Evolutionary conservation across 1,284 basidiomycete species (phyloP).

Genomic region (Boletellus sp.): DNA sequence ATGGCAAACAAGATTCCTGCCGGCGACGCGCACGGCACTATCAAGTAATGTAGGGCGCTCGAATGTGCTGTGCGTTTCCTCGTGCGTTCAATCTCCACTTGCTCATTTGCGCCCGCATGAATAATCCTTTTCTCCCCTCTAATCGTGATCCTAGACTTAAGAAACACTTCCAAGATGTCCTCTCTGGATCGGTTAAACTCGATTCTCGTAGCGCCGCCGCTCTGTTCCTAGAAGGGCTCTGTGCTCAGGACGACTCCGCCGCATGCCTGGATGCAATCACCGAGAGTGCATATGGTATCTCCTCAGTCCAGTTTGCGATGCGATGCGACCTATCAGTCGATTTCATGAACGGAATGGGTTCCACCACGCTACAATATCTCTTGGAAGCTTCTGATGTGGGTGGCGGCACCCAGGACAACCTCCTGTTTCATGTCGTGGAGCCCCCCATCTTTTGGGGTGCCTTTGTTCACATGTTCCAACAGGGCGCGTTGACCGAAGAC

Average conservation of each 20-base stretch:
- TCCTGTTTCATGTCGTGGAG: conserved; percentile 42
- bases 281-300: conserved; percentile 11
- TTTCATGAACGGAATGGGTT: conserved; percentile 46
- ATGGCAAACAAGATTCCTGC: too few species aligned
- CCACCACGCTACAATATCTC: conserved; percentile 42
- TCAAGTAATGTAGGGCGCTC: neutral
- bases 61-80: neutral
- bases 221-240: conserved; percentile 41
- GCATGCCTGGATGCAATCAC: conserved; percentile 13
- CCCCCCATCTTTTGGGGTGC: conserved; percentile 53
- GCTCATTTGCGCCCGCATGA: conserved; percentile 2
- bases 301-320: conserved; percentile 16
- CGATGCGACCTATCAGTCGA: conserved; percentile 20
- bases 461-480: conserved; percentile 38
- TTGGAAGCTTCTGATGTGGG: conserved; percentile 35
- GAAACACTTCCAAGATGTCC: conserved; percentile 18
- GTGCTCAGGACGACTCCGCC: conserved; percentile 26
- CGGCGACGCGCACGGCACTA: too few species aligned
- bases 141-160: conserved; percentile 10
- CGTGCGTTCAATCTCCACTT: neutral
- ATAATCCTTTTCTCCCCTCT: neutral
- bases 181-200: conserved; percentile 18
- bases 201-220: conserved; percentile 8
- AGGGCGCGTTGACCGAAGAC: conserved; percentile 33
- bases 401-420: conserved; percentile 28